Conservation (phyloP, 2,329 filamentous ascomycete genomes). For the Paramyrothecium sp. region DNA sequence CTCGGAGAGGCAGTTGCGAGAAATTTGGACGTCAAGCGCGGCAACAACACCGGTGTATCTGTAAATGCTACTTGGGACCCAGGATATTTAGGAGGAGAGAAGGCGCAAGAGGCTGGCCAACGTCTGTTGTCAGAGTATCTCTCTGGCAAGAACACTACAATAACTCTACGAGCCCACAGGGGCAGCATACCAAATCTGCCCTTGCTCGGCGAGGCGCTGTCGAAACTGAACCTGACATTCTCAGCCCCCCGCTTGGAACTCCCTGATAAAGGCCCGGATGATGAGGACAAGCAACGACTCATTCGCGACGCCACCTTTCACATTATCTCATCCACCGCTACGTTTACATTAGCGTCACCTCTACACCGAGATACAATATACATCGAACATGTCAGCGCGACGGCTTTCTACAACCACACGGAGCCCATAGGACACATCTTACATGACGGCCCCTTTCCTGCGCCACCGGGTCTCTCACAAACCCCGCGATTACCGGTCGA, state of each 20-base stretch:
- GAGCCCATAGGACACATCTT: slow-evolving; percentile 75
- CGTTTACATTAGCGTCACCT: slow-evolving; percentile 80
- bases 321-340: slow-evolving; percentile 80
- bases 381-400: slow-evolving; percentile 79
- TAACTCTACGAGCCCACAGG: slow-evolving; percentile 71
- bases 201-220: slow-evolving; percentile 69
- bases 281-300: slow-evolving; percentile 56
- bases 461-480: slow-evolving; percentile 69
- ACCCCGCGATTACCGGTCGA: slow-evolving; percentile 80
- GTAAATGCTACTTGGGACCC: slow-evolving; percentile 77
- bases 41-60: slow-evolving; percentile 68
- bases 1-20: slow-evolving; percentile 72
- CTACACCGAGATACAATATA: slow-evolving; percentile 70
- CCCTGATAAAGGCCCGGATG: slow-evolving; percentile 45
- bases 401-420: slow-evolving; percentile 79
- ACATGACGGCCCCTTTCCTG: slow-evolving; percentile 71
- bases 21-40: slow-evolving; percentile 62
- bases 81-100: slow-evolving; percentile 54
- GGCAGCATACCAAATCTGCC: slow-evolving; percentile 74
- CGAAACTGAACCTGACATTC: slow-evolving; percentile 68
- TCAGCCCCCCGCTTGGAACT: slow-evolving; percentile 66
- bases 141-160: slow-evolving; percentile 80
- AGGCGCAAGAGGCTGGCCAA: slow-evolving; percentile 61
- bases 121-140: slow-evolving; percentile 82
- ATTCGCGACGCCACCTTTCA: slow-evolving; percentile 86